Evolutionary conservation across 805 yeast genomes (phyloP), one percentile per base, ranked within the genome.

Genomic region (Debaryomyces castellii): DNA sequence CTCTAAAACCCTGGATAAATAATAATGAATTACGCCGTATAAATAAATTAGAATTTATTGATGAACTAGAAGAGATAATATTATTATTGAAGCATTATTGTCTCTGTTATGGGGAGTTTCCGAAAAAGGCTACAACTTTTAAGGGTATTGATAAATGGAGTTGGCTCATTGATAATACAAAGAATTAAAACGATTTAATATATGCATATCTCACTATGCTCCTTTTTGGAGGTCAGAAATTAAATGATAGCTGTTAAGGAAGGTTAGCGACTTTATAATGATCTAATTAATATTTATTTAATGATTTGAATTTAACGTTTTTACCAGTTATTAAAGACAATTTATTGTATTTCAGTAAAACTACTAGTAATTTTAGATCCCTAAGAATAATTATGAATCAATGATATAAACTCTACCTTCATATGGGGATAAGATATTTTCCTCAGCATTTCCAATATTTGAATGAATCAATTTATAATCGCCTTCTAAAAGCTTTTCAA

Each of bases 21-120:
- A 40, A 32, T 0, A 58, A 55, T 1, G 86, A 79, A 25, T 54
- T 63, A 18, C 55, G 51, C 7, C 57, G 86, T 24, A 74, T 86
- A 1, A 69, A 73, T 45, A 51, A 64, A 18, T 68, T 87, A 32
- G 94, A 87, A 60, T 65, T 85, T 51, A 69, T 87, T 17, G 95
- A 87, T 60, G 95, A 87, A 60, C 61, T 84, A 4, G 95, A 87
- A 61, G 95, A 87, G 54, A 73, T 87, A 58, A 63, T 70, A 43
- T 64, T 87, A 33, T 67, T 87, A 39, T 75, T 84, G 48, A 65
- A 67, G 28, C 95, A 87, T 60, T 87, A 87, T 54, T 72, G 83
- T 38, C 60, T 80, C 30, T 57, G 62, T 12, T 67, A 60, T 45
- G 67, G 60, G 5, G 71, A 65, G 22, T 50, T 40, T 27, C 39